phyloP scores from a whole-genome alignment of 1,139 yeast species.

The Barnettozyma hawaiiensis region DNA sequence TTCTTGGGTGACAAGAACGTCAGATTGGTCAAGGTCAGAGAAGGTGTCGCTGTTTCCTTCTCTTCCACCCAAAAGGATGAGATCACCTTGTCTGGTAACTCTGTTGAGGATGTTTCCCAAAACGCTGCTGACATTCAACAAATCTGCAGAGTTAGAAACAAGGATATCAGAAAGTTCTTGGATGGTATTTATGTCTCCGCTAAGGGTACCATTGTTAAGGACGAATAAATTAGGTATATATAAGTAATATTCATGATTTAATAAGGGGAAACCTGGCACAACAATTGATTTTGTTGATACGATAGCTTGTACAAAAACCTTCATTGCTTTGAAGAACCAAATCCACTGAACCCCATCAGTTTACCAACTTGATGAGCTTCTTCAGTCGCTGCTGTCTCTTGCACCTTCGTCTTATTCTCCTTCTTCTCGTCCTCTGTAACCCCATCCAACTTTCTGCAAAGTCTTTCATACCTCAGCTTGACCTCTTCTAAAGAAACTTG shows the following conservation, averaged over 20 bases:
- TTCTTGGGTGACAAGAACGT: slow-evolving; percentile 98
- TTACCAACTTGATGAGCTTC: slow-evolving; percentile 32
- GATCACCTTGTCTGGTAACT: slow-evolving; percentile 89
- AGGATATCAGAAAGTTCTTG: slow-evolving; percentile 99
- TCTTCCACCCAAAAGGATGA: slow-evolving; percentile 91
- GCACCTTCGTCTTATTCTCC: slow-evolving; percentile 24
- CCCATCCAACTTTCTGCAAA: slow-evolving; percentile 23
- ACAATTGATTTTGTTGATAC: slow-evolving; percentile 13
- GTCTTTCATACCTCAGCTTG: slow-evolving; percentile 22
- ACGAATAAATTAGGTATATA: slow-evolving; percentile 24
- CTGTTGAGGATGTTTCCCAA: slow-evolving; percentile 96
- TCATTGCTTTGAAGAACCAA: slow-evolving; percentile 30
- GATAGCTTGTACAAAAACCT: background rate
- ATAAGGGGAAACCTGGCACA: slow-evolving; percentile 4
- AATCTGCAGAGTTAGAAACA: slow-evolving; percentile 98
- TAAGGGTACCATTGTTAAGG: slow-evolving; percentile 73
- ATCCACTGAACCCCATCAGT: slow-evolving; percentile 58
- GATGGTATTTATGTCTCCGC: slow-evolving; percentile 99
- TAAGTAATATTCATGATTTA: slow-evolving; percentile 11
- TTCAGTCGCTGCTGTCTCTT: slow-evolving; percentile 21
- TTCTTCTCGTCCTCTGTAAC: slow-evolving; percentile 36
- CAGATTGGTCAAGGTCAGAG: slow-evolving; percentile 77
- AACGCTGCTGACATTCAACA: slow-evolving; percentile 98
- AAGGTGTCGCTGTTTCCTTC: slow-evolving; percentile 82
- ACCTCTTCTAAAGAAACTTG: slow-evolving; percentile 33